A percentile compares a stretch with the other conserved stretches of the same genome.
Conservation (phyloP, 2,329 filamentous ascomycete genomes). For the Chaetomium globosum region DNA sequence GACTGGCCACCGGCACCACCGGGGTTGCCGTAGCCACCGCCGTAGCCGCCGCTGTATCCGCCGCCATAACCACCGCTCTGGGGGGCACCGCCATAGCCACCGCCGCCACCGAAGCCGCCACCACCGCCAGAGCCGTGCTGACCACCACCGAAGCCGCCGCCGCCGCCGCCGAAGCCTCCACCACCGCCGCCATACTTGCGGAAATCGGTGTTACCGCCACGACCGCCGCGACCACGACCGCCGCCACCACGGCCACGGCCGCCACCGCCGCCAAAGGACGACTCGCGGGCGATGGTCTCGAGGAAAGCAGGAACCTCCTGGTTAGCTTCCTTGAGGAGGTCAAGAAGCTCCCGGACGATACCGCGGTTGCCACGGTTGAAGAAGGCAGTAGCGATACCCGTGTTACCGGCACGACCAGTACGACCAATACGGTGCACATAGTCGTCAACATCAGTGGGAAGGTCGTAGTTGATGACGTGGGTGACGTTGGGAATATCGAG, state of each 20-base stretch:
- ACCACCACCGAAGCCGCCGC: constrained; percentile 51
- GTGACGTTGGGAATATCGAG: constrained; percentile 95
- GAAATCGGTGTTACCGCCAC: constrained; percentile 79
- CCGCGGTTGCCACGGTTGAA: constrained; percentile 99
- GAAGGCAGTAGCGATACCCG: constrained; percentile 96
- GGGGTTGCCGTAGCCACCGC: constrained; percentile 67
- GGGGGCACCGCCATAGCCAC: constrained; percentile 40
- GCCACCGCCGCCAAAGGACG: constrained; percentile 75
- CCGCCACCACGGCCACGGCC: constrained; percentile 64
- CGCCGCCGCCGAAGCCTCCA: constrained; percentile 49
- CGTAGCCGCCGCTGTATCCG: constrained; percentile 50
- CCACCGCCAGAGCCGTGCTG: constrained; percentile 47
- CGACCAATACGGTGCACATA: constrained; percentile 99
- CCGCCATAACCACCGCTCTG: constrained; percentile 35
- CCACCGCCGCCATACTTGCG: constrained; percentile 72
- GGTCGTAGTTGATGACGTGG: constrained; percentile 98
- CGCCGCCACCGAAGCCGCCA: constrained; percentile 49
- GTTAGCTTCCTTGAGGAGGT: constrained; percentile 98
- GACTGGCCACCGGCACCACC: constrained; percentile 64
- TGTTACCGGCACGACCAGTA: constrained; percentile 99
- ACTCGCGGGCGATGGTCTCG: constrained; percentile 95
- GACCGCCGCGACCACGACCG: constrained; percentile 73
- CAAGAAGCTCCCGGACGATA: constrained; percentile 92
- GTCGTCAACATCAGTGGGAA: constrained; percentile 98
- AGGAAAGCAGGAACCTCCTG: constrained; percentile 94